Evolutionary conservation across 2,329 filamentous ascomycete species (phyloP), one percentile per base, ranked within the genome.

Genomic region (Sporothrix luriei): DNA sequence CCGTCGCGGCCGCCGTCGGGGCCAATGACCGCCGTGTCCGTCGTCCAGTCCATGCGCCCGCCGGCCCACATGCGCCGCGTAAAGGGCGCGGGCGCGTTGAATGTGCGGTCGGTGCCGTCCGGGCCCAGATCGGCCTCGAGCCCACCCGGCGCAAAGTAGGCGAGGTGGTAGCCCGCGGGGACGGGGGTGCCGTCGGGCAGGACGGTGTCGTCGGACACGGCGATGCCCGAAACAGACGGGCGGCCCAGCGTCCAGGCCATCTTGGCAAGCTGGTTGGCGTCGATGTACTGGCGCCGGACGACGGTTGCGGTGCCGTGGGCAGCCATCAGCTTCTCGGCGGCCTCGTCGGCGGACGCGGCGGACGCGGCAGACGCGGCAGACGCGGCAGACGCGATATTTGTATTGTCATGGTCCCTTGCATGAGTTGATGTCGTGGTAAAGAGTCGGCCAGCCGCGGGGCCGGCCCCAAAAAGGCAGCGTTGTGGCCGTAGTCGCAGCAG

Each of bases 1-100:
- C 26, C 62, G 24, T 7, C 29, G 4, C 2, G 14, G 40, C 40
- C 11, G 40, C 40, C 40, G 13, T 11, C 10, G n/a, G n/a, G n/a
- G n/a, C n/a, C n/a, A n/a, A n/a, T n/a, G 40, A 16, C 40, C 21
- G 19, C 14, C 2, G 24, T 9, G 21, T 14, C 13, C 14, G 7
- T 40, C 14, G 68, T 77, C 86, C 87, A 89, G 16, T 76, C 75
- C 77, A 90, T 85, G 69, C 81, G 80, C 0, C 88, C 88, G 1
- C 88, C 88, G 0, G 88, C 88, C 88, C 88, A 90, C 88, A 90
- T 90, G 14, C 88, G 81, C 40, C 88, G 78, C 1, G 86, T 88
- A 70, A 89, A 90, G 0, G 87, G 87, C 3, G 78, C 71, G 0
- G 85, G 82, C 0, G 87, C 84, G 73, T 89, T 90, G 75, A 87